Evolutionary conservation across 2,329 filamentous ascomycete species (phyloP), one percentile per base, ranked within the genome.

Genomic region (Ceratocystis destructans): DNA sequence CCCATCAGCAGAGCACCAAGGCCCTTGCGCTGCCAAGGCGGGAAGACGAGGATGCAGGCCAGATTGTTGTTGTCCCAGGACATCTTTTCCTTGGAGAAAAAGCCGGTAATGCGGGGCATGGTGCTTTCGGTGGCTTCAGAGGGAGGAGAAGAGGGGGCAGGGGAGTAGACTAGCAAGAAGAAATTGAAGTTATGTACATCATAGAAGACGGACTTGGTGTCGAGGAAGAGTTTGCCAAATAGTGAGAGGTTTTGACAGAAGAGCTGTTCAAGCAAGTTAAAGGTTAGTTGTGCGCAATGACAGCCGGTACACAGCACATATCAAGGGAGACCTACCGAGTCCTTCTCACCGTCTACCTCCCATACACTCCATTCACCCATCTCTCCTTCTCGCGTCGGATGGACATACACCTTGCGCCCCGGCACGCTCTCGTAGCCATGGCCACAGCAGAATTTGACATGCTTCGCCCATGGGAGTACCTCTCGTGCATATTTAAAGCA

Each of bases 41-140:
- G 94, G 72, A 97, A 97, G 17, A 97, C 83, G 5, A 97, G 80
- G 71, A 99, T 99, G 74, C 94, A 99, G 0, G 94, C 94, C 4
- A 99, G 82, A 70, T 97, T 99, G 76, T 99, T 97, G 72, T 93
- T 92, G 72, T 99, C 94, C 93, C 94, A 99, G 2, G 90, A 96
- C 80, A 96, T 88, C 75, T 97, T 97, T 76, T 99, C 94, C 74
- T 99, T 97, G 69, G 89, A 95, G 78, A 97, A 99, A 81, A 97
- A 97, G n/a, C 94, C 94, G 0, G 93, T 84, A 37, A 96, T 86
- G 84, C 22, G 75, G 73, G 50, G 75, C 73, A 61, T 68, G 31
- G 62, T 17, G 10, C 37, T 41, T 41, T 41, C 37, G 12, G 37
- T 41, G 37, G 37, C 10, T 41, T 41, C 12, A 10, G 67, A 17